Percentiles rank a stretch among this genome's conserved stretches.
Conservation (phyloP, 768 basidiomycete species). For the Candolleomyces eurysporus region DNA sequence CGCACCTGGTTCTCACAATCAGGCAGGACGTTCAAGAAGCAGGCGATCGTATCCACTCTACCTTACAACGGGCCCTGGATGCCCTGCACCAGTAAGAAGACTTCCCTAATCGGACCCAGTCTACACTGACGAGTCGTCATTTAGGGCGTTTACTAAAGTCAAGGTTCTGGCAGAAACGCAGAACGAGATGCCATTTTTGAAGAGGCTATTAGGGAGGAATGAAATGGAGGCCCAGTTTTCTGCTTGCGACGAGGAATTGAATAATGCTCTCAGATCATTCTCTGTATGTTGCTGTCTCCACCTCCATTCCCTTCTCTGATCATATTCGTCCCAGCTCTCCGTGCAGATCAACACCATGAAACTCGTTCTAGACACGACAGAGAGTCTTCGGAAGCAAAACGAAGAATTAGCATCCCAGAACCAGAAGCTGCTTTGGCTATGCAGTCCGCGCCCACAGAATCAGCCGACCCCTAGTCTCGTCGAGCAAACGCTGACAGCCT, state of each 20-base stretch:
- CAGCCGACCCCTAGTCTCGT: not conserved
- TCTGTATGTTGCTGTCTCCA: not conserved
- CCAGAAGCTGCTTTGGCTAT: slow-evolving; percentile 1
- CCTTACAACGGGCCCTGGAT: slow-evolving; percentile 1
- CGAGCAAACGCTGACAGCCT: not conserved
- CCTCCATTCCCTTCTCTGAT: not conserved
- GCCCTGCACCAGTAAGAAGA: not conserved
- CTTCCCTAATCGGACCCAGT: not conserved
- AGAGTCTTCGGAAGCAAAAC: slow-evolving; percentile 7
- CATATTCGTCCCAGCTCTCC: not conserved
- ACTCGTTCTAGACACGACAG: slow-evolving; percentile 7
- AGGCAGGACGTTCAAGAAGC: slow-evolving; percentile 61
- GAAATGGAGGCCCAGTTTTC: slow-evolving; percentile 6
- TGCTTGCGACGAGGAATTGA: slow-evolving; percentile 8
- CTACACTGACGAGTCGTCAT: not conserved
- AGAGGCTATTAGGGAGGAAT: slow-evolving; percentile 4
- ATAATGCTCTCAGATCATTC: slow-evolving; percentile 3
- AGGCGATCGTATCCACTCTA: slow-evolving; percentile 38
- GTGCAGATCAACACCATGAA: slow-evolving; percentile 11
- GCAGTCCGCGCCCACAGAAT: not conserved
- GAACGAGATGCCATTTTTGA: slow-evolving; percentile 7
- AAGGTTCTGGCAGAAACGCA: slow-evolving; percentile 5
- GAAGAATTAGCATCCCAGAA: slow-evolving; percentile 8
- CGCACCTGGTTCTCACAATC: slow-evolving; percentile 62
- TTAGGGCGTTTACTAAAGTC: slow-evolving; percentile 7